Base-by-base conservation (phyloP, 768 basidiomycete genomes). In the Mycena leptocephala region DNA sequence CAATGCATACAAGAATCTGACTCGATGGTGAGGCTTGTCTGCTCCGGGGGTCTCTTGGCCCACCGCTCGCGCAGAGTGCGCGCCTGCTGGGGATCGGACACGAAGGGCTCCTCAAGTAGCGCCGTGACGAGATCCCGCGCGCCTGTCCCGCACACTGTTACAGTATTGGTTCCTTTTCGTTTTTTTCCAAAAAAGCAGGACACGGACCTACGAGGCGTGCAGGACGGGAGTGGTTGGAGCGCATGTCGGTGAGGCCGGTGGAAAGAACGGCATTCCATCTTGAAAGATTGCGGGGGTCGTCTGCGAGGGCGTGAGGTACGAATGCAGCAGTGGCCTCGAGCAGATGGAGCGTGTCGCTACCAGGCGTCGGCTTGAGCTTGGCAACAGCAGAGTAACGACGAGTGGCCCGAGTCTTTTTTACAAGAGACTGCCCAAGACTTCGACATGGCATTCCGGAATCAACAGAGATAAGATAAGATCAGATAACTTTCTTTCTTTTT, bases 91-190 rank as follows among this genome's bases (percentile, higher is more conserved):
- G 85, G 74, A 76, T 91, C 89, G n/a, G 91, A 90, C 3, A 88
- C 86, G 77, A 96, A 89, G 18, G 95, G 95, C 68, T 95, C 92
- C 55, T 93, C 90, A 20, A 96, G 85, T 41, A 96, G 87, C 9
- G 94, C 94, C 6, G 92, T 92, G 24, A 96, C 90, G 5, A 96
- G 83, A 35, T 93, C 91, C 43, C 85, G 85, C 9, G 91, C 86
- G 43, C 87, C 87, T 24, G 89, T 79, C 16, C 91, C 90, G 79
- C 88, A 90, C 16, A 95, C 95, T n/a, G 35, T 5, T 6, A 39
- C 18, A n/a, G 22, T 20, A 13, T n/a, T 32, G 28, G 56, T 65
- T 30, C 24, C 48, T 22, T 58, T 8, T 24, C 5, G 41, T 11
- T n/a, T 33, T 53, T 5, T 24, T 32, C 58, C 46, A 30, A 16